These are phyloP conservation scores for Rhamnella rubrinervis DNA, from an alignment of 331 rosid species.

Conservation along the genomic window DNA sequence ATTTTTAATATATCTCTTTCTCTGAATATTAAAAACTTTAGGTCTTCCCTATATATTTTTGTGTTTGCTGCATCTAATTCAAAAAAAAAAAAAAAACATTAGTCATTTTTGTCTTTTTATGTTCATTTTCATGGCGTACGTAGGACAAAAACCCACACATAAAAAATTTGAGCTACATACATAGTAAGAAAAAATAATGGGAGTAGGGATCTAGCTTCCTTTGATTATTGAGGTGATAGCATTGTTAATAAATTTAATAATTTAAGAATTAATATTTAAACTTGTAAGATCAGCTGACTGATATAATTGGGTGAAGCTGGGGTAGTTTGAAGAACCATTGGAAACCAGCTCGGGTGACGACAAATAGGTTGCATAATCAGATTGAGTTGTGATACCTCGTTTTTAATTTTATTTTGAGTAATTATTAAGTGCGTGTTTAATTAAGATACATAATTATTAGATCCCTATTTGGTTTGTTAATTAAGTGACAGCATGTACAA, in stretches of 20 bases:
- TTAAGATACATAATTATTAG: not conserved
- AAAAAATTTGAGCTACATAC: slow-evolving; percentile 14
- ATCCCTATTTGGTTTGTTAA: slow-evolving; percentile 21
- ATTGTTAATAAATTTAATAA: slow-evolving; percentile 5
- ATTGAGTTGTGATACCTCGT: slow-evolving; percentile 39
- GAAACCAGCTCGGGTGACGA: slow-evolving; percentile 24
- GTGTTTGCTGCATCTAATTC: slow-evolving; percentile 17
- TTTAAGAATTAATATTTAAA: not conserved
- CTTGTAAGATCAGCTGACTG: slow-evolving; percentile 12
- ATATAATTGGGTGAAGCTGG: slow-evolving; percentile 30
- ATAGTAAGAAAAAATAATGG: slow-evolving; percentile 3
- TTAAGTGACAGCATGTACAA: slow-evolving; percentile 57
- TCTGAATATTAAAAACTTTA: not conserved
- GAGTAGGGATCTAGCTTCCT: not conserved
- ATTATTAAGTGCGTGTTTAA: slow-evolving; percentile 6
- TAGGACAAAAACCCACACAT: slow-evolving; percentile 30
- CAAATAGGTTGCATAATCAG: slow-evolving; percentile 37
- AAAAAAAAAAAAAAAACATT: slow-evolving; percentile 26
- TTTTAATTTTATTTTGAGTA: slow-evolving; percentile 5
- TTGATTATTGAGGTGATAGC: slow-evolving; percentile 31
- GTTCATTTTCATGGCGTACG: slow-evolving; percentile 15
- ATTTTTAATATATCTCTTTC: not conserved
- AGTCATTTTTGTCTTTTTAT: slow-evolving; percentile 24
- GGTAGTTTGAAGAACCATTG: slow-evolving; percentile 22
- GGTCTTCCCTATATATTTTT: slow-evolving; percentile 3